A percentile compares a stretch with the other conserved stretches of the same genome.
Evolutionary conservation across 2,329 filamentous ascomycete genomes (phyloP).

Genomic region (Diaporthe velutina): DNA sequence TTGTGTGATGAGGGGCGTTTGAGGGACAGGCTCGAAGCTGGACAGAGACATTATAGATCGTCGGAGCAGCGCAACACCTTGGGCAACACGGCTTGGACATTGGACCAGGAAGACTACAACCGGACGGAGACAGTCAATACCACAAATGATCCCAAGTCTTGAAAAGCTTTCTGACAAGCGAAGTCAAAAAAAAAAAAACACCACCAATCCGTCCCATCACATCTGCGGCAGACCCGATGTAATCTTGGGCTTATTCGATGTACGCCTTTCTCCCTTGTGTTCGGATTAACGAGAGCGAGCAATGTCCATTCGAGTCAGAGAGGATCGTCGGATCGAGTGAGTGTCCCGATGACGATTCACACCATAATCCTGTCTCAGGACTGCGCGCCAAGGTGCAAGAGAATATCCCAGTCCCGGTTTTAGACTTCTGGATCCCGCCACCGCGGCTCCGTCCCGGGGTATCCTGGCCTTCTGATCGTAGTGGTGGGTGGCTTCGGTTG

Average conservation of each 20-base stretch:
- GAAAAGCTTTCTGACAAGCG: not conserved
- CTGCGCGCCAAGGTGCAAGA: slow-evolving; percentile 33
- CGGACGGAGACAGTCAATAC: not conserved
- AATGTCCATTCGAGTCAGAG: not conserved
- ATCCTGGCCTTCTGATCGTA: not conserved
- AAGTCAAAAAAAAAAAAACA: not conserved
- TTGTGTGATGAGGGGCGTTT: slow-evolving; percentile 4
- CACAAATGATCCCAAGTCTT: not conserved
- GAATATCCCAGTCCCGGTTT: slow-evolving; percentile 27
- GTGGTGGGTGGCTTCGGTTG: not conserved
- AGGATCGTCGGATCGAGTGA: not conserved
- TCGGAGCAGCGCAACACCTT: not conserved
- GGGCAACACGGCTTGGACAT: slow-evolving; percentile 2
- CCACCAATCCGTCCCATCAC: not conserved
- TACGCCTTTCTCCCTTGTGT: not conserved
- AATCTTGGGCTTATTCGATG: not conserved
- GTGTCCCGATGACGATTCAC: slow-evolving; percentile 3
- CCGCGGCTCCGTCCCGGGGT: slow-evolving; percentile 6
- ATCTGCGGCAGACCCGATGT: not conserved
- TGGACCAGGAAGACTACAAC: not conserved
- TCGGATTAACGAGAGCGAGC: slow-evolving; percentile 9
- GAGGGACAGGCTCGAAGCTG: not conserved
- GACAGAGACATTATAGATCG: slow-evolving; percentile 6
- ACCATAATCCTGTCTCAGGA: slow-evolving; percentile 26
- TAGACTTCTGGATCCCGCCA: slow-evolving; percentile 24